These are phyloP conservation scores for Corinectria fuckeliana DNA, from an alignment of 2,329 filamentous ascomycete genomes.

Conservation along the genomic window DNA sequence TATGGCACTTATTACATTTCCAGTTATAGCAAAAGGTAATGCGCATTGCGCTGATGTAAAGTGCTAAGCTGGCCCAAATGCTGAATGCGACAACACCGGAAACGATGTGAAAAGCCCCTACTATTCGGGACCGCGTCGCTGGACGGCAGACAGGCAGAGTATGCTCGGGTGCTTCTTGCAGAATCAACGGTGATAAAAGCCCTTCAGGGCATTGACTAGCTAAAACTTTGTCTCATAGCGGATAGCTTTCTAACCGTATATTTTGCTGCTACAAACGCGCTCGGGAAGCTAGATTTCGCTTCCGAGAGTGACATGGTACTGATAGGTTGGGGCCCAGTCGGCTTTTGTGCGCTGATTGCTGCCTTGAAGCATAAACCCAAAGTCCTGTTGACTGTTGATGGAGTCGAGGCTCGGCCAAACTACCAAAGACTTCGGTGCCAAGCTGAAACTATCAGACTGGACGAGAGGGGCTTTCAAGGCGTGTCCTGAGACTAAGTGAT, in stretches of 20 bases:
- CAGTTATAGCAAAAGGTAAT: no score
- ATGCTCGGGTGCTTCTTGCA: constrained; percentile 20
- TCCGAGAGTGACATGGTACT: constrained; percentile 12
- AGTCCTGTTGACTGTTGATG: constrained; percentile 15
- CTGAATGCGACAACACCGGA: no score
- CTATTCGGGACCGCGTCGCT: constrained; percentile 15
- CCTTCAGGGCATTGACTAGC: constrained; percentile 9
- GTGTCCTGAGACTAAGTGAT: constrained; percentile 74
- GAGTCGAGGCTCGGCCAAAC: constrained; percentile 13
- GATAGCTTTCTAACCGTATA: constrained; percentile 31
- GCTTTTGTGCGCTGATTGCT: constrained; percentile 22
- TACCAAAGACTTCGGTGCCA: constrained; percentile 16
- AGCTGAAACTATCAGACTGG: constrained; percentile 74
- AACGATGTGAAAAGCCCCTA: constrained; percentile 17
- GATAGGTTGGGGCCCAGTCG: constrained; percentile 28
- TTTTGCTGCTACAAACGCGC: constrained; percentile 63
- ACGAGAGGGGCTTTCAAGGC: constrained; percentile 65
- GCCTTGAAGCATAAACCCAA: constrained; percentile 19
- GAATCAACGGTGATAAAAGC: constrained; percentile 24
- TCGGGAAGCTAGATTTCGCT: neutral
- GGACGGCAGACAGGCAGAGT: constrained; percentile 27
- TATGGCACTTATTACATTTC: no score
- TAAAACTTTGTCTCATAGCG: constrained; percentile 26
- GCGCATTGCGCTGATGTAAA: no score
- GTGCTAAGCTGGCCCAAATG: no score